A percentile compares a stretch with the other conserved stretches of the same genome.
phyloP scores from a whole-genome alignment of 179 eudicot species.

The Camellia oleifera region DNA sequence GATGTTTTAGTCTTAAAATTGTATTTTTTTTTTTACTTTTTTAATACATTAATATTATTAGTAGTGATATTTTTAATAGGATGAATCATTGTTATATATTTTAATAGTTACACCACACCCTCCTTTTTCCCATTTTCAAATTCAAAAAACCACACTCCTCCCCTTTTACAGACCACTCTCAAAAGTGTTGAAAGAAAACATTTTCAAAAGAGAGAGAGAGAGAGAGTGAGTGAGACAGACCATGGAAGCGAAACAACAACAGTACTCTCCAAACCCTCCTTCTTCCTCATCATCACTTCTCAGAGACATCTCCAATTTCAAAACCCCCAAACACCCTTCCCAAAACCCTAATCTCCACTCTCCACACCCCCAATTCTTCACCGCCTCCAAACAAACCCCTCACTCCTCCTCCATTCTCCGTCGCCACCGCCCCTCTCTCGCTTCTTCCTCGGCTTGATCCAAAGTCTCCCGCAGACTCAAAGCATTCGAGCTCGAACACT shows the following conservation, averaged over 20 bases:
- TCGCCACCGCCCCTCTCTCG: conserved; percentile 26
- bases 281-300: conserved; percentile 44
- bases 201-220: background rate
- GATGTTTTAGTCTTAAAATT: no score
- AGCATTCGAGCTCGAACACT: conserved; percentile 70
- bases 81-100: no score
- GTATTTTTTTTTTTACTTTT: no score
- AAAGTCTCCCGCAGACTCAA: conserved; percentile 45
- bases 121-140: background rate
- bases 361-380: conserved; percentile 64
- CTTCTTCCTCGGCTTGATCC: conserved; percentile 21
- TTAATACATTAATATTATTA: no score
- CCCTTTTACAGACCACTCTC: background rate
- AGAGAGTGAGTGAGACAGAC: background rate
- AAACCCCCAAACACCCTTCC: conserved; percentile 57
- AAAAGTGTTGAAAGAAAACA: background rate
- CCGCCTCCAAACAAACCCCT: conserved; percentile 67
- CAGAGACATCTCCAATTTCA: conserved; percentile 79
- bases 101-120: no score
- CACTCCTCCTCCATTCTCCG: conserved; percentile 26
- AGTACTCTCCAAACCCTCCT: conserved; percentile 21
- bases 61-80: no score
- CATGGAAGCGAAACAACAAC: conserved; percentile 24
- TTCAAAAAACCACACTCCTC: background rate
- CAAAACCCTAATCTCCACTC: conserved; percentile 35